phyloP scores from a whole-genome alignment of 2,329 filamentous ascomycete genomes.

The Alternaria sp. region DNA sequence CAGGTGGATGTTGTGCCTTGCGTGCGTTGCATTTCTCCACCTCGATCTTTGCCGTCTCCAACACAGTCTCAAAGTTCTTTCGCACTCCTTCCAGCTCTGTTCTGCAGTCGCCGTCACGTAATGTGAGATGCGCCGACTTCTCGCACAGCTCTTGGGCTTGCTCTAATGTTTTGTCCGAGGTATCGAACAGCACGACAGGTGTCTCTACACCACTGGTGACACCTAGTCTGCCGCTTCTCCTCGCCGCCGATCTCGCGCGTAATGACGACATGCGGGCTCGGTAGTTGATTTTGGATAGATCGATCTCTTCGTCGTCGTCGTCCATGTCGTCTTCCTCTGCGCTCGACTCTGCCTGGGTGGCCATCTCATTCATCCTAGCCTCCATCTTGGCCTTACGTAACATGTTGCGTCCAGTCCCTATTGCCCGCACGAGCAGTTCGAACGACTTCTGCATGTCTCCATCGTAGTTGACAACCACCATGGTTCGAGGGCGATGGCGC shows the following conservation, averaged over 20 bases:
- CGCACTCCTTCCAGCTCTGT: slow-evolving; percentile 75
- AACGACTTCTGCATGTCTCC: slow-evolving; percentile 83
- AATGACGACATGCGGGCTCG: slow-evolving; percentile 43
- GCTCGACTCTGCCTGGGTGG: slow-evolving; percentile 42
- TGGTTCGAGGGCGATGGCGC: slow-evolving; percentile 72
- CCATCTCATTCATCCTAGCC: slow-evolving; percentile 66
- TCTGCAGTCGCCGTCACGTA: slow-evolving; percentile 86
- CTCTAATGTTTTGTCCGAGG: slow-evolving; percentile 79
- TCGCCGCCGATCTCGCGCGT: slow-evolving; percentile 31
- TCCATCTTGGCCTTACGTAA: slow-evolving; percentile 90
- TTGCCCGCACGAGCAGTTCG: slow-evolving; percentile 80
- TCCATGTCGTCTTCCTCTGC: slow-evolving; percentile 33
- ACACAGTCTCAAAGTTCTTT: slow-evolving; percentile 67
- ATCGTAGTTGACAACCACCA: slow-evolving; percentile 92
- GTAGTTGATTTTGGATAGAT: slow-evolving; percentile 46
- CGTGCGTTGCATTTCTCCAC: slow-evolving; percentile 31
- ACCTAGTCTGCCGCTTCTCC: slow-evolving; percentile 16
- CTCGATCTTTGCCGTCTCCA: slow-evolving; percentile 61
- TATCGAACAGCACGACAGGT: slow-evolving; percentile 57
- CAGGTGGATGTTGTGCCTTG: slow-evolving; percentile 18
- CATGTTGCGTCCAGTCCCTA: slow-evolving; percentile 80
- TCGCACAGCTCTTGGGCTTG: slow-evolving; percentile 82
- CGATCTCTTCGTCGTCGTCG: slow-evolving; percentile 33
- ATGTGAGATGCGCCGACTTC: slow-evolving; percentile 83
- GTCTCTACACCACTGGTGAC: slow-evolving; percentile 15